A percentile compares a stretch with the other conserved stretches of the same genome.
Conservation (phyloP, 2,329 filamentous ascomycete species). For the Eutypa lata region DNA sequence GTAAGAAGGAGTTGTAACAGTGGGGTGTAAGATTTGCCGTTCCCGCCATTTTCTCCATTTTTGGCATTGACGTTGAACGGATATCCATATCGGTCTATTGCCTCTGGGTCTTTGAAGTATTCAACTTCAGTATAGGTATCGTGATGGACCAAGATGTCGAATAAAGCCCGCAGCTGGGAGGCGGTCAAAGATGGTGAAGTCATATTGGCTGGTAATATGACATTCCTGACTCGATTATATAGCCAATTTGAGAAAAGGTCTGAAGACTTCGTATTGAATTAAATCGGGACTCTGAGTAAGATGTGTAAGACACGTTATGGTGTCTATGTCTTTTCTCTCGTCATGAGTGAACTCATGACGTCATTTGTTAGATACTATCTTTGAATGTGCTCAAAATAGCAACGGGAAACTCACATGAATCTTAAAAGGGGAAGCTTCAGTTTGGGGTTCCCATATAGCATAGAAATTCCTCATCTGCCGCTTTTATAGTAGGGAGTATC, state of each 20-base stretch:
- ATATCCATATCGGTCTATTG: constrained; percentile 66
- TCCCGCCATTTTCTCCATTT: constrained; percentile 20
- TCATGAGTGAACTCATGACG: not conserved
- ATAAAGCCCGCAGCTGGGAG: constrained; percentile 48
- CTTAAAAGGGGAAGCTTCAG: no score
- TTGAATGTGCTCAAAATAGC: not conserved
- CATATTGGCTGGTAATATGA: constrained; percentile 3
- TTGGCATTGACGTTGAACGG: constrained; percentile 51
- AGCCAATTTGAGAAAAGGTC: no score
- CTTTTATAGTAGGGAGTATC: no score
- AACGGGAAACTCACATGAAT: not conserved
- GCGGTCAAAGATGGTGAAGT: constrained; percentile 24
- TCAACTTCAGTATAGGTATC: constrained; percentile 67
- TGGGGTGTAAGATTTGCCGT: constrained; percentile 51
- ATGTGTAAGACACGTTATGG: not conserved
- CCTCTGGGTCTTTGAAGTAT: constrained; percentile 63
- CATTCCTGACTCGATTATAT: not conserved
- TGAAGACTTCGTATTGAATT: no score
- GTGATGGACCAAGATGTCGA: constrained; percentile 58
- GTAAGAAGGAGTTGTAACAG: constrained; percentile 67
- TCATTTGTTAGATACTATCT: not conserved
- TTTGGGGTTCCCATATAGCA: no score
- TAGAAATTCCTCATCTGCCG: no score
- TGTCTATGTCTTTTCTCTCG: no score
- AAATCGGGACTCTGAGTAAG: not conserved